Percentiles rank a stretch among this genome's conserved stretches.
Evolutionary conservation across 768 basidiomycete genomes (phyloP).

Genomic region (Pleurotus giganteus): DNA sequence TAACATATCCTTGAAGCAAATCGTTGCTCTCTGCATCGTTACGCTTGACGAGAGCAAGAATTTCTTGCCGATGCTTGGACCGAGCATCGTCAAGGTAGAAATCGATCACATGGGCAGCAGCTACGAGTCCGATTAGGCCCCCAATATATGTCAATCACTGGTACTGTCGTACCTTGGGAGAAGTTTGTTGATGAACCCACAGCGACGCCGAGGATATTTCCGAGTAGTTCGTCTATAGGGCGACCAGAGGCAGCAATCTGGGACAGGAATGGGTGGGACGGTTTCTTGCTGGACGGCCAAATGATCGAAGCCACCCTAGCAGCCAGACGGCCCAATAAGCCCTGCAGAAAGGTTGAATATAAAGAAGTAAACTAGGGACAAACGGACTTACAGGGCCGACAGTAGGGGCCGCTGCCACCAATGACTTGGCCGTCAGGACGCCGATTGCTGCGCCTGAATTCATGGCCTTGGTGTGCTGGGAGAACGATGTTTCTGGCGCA

Average conservation of each 20-base stretch:
- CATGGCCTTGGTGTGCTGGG: neutral
- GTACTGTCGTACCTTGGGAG: neutral
- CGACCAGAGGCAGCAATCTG: slow-evolving; percentile 31
- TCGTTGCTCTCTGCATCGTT: slow-evolving; percentile 19
- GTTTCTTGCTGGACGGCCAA: slow-evolving; percentile 29
- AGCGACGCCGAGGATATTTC: slow-evolving; percentile 43
- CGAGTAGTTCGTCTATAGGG: slow-evolving; percentile 40
- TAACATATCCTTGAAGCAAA: slow-evolving; percentile 28
- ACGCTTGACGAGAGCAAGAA: slow-evolving; percentile 11
- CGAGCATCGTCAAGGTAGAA: slow-evolving; percentile 32
- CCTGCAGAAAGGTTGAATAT: neutral
- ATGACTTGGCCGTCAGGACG: slow-evolving; percentile 27
- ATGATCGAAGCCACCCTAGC: slow-evolving; percentile 12
- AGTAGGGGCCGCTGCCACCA: slow-evolving; percentile 23
- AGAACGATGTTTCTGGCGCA: neutral
- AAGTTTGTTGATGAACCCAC: slow-evolving; percentile 20
- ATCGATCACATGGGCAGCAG: slow-evolving; percentile 24
- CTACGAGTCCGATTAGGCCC: neutral
- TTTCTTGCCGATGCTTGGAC: slow-evolving; percentile 24
- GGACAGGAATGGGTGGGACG: slow-evolving; percentile 37
- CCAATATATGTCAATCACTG: neutral
- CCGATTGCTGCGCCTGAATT: neutral
- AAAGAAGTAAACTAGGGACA: neutral
- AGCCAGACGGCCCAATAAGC: neutral
- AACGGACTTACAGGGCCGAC: slow-evolving; percentile 22